Evolutionary conservation across 768 basidiomycete species (phyloP).

Genomic region (Suillus spraguei): DNA sequence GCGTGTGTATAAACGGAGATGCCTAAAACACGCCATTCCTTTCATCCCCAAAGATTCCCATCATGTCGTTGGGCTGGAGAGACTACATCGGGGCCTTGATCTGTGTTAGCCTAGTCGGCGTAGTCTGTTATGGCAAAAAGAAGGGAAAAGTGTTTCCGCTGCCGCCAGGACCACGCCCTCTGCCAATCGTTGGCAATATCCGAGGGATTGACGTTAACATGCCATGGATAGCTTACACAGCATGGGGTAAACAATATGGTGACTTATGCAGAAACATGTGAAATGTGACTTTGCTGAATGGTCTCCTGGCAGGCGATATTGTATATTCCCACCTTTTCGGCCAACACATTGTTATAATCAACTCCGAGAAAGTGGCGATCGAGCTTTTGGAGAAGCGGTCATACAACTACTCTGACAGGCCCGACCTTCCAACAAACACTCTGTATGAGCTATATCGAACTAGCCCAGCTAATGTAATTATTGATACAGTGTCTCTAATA

Average conservation of each 20-base stretch:
- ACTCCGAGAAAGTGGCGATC: slow-evolving; percentile 25
- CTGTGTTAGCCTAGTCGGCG: slow-evolving; percentile 12
- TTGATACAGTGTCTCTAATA: slow-evolving; percentile 8
- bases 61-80: slow-evolving; percentile 12
- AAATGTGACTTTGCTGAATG: background rate
- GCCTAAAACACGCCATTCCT: background rate
- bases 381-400: slow-evolving; percentile 31
- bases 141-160: slow-evolving; percentile 15
- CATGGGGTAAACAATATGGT: slow-evolving; percentile 24
- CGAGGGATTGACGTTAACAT: slow-evolving; percentile 14
- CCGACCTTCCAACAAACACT: slow-evolving; percentile 23
- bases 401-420: slow-evolving; percentile 34
- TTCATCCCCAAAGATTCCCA: background rate
- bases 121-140: slow-evolving; percentile 7
- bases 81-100: slow-evolving; percentile 13
- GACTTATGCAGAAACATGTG: background rate
- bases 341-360: slow-evolving; percentile 30
- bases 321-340: slow-evolving; percentile 27
- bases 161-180: slow-evolving; percentile 24
- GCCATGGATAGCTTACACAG: slow-evolving; percentile 24
- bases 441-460: slow-evolving; percentile 17
- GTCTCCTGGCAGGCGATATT: slow-evolving; percentile 23
- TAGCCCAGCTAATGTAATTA: background rate
- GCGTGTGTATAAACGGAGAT: background rate
- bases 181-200: slow-evolving; percentile 25